A percentile compares a stretch with the other conserved stretches of the same genome.
These are phyloP conservation scores for Saraca asoca DNA, from an alignment of 331 rosid species.

Conservation along the genomic window DNA sequence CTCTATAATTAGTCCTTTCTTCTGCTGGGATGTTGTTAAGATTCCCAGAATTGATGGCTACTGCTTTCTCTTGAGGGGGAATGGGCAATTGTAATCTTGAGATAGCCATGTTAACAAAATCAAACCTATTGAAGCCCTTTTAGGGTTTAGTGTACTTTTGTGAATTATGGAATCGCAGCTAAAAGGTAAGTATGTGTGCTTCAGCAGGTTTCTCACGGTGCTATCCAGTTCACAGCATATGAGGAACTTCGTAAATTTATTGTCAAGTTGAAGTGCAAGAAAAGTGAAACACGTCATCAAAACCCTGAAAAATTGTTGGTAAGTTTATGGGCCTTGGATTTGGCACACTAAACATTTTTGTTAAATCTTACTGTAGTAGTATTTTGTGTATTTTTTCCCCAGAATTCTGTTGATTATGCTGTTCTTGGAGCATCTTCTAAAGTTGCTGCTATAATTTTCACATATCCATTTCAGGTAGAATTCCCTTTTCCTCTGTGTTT, in stretches of 20 bases:
- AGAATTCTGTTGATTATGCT: slow-evolving; percentile 81
- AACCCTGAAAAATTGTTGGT: slow-evolving; percentile 46
- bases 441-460: slow-evolving; percentile 72
- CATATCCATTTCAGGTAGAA: slow-evolving; percentile 83
- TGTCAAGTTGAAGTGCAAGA: slow-evolving; percentile 51
- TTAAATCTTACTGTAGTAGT: background rate
- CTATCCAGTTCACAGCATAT: slow-evolving; percentile 81
- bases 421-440: slow-evolving; percentile 84
- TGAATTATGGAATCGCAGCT: slow-evolving; percentile 27
- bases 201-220: slow-evolving; percentile 98
- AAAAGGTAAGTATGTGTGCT: slow-evolving; percentile 35
- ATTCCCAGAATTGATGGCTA: slow-evolving; percentile 3
- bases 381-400: slow-evolving; percentile 16
- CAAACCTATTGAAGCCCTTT: background rate
- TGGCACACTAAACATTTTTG: background rate
- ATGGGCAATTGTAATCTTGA: background rate
- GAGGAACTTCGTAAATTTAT: slow-evolving; percentile 75
- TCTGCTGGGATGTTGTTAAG: background rate
- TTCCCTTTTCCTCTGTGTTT: slow-evolving; percentile 8
- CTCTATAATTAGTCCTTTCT: background rate
- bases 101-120: background rate
- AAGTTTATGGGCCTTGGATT: slow-evolving; percentile 34
- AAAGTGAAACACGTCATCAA: slow-evolving; percentile 37
- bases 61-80: slow-evolving; percentile 16
- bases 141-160: too few species aligned